Conservation (phyloP, 148 eudicot species). For the Chenopodium quinoa region DNA sequence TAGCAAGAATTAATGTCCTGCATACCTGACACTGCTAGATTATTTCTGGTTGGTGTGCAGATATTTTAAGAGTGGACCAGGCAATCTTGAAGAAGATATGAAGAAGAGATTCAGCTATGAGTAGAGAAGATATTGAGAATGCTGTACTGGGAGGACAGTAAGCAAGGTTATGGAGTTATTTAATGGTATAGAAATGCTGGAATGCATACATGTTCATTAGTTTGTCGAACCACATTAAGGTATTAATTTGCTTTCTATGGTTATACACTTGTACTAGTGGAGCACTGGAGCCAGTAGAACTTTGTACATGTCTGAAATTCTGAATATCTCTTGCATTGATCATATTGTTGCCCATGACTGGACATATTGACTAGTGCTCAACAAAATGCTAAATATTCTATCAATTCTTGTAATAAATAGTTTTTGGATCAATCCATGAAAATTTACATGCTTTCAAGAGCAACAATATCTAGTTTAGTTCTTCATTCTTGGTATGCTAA, state of each 20-base stretch:
- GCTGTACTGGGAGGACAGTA: constrained; percentile 97
- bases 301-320: background rate
- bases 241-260: background rate
- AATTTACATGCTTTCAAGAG: background rate
- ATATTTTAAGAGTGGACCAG: constrained; percentile 84
- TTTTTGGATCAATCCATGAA: background rate
- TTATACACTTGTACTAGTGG: background rate
- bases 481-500: background rate
- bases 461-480: background rate
- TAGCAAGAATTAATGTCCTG: too few relatives aligned
- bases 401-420: background rate
- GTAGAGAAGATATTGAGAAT: constrained; percentile 95
- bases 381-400: background rate
- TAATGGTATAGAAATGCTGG: constrained; percentile 9
- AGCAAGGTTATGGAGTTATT: constrained; percentile 8
- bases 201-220: background rate
- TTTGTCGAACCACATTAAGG: constrained; percentile 1
- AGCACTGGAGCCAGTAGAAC: too few relatives aligned
- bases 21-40: background rate
- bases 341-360: background rate
- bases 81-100: constrained; percentile 81
- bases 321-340: constrained; percentile 6
- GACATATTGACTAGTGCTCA: constrained; percentile 3
- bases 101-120: constrained; percentile 91
- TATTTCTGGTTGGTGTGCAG: constrained; percentile 36